Base-by-base conservation (phyloP, 192 early-diverging fungal species). In the Ambispora gerdemannii region DNA sequence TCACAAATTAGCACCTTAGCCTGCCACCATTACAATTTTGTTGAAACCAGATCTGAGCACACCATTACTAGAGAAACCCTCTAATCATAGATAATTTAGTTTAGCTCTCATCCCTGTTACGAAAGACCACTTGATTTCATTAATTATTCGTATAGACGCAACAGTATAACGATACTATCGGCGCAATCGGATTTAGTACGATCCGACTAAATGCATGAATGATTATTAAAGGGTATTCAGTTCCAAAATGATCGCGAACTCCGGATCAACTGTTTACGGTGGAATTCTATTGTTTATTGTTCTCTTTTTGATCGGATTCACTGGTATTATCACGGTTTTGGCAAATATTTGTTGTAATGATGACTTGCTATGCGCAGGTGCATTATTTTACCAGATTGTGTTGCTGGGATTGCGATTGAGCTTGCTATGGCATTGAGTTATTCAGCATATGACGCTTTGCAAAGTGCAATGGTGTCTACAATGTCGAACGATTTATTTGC, bases 371-470 rank as follows among this genome's bases (percentile, higher is more conserved):
- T 89, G 65, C 77, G 83, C 0, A 63, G 88, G 11, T 75, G 82
- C 22, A 74, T 74, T 2, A 76, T 80, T 30, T 77, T 85, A 34
- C 62, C 82, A 20, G 77, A 72, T 4, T 89, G 87, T 87, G 77
- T 88, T 3, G 75, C 73, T 0, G 85, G 81, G 8, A 63, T 89
- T 28, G 82, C 80, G 10, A 56, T 89, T 15, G 72, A 89, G 25
- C 71, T 89, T 50, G 73, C 78, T 7, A 83, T 82, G 0, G 78
- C 85, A 20, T 76, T 89, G 38, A 79, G 80, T 63, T 88, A 85
- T 76, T 87, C 84, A 22, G 79, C 85, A n/a, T 80, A 83, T 33
- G 87, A 89, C 65, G 87, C 86, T 2, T 77, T 89, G 65, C 86
- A 87, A 65, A 81, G 76, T 10, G 87, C 85, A 25, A 72, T 87